phyloP scores from a whole-genome alignment of 75 land plant species.

The Selaginella tamariscina region DNA sequence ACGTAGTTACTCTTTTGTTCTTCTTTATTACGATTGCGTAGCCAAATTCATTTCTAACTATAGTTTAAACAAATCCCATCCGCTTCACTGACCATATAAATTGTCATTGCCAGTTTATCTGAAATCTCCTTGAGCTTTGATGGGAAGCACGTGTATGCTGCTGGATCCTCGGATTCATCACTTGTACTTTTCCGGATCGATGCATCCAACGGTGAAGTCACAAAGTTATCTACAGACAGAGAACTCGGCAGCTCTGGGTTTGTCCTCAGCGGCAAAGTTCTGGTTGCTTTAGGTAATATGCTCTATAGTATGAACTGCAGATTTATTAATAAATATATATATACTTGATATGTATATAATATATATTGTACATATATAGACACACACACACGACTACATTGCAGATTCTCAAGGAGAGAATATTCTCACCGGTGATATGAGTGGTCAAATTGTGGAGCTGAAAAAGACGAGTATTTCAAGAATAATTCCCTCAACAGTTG shows the following conservation, averaged over 20 bases:
- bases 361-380: too few species aligned
- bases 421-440: neutral
- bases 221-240: neutral
- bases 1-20: too few species aligned
- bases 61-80: too few species aligned
- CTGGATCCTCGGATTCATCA: slow-evolving; percentile 46
- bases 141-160: slow-evolving; percentile 38
- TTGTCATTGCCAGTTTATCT: neutral
- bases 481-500: neutral
- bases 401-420: neutral
- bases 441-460: neutral
- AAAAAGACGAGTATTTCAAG: neutral
- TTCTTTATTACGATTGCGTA: too few species aligned
- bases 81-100: too few species aligned
- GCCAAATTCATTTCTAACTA: too few species aligned
- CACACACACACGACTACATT: too few species aligned
- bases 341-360: too few species aligned
- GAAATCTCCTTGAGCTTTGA: slow-evolving; percentile 14
- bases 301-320: too few species aligned
- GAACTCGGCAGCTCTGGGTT: neutral
- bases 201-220: neutral
- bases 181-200: neutral
- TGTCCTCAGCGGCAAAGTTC: neutral
- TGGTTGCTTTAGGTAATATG: neutral
- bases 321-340: too few species aligned